Percentiles rank a stretch among this genome's conserved stretches.
Evolutionary conservation across 1,284 basidiomycete species (phyloP).

Genomic region (Sanghuangporus baumii): DNA sequence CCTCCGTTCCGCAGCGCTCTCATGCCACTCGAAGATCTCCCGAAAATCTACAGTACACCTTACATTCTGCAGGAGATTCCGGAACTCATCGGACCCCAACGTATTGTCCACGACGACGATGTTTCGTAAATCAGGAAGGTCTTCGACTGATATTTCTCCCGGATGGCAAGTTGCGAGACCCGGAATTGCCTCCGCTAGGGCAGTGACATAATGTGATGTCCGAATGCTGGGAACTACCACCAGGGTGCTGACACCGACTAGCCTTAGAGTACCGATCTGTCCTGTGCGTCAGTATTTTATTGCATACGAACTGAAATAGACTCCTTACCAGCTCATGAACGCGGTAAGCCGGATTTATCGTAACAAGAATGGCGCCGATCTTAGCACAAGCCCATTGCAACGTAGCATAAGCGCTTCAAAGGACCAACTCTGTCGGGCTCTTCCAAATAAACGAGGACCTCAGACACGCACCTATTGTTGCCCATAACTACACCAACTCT

Average conservation of each 20-base stretch:
- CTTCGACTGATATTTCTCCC: constrained; percentile 54
- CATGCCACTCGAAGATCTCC: constrained; percentile 58
- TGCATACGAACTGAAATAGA: not conserved
- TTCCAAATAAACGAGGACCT: not conserved
- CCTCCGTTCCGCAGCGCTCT: constrained; percentile 38
- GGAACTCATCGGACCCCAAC: constrained; percentile 31
- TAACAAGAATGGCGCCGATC: constrained; percentile 75
- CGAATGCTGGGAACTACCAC: constrained; percentile 71
- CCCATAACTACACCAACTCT: constrained; percentile 81
- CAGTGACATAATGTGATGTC: constrained; percentile 53
- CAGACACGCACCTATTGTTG: constrained; percentile 56
- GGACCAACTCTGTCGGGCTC: constrained; percentile 11
- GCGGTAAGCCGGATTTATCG: constrained; percentile 79
- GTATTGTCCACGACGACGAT: constrained; percentile 67
- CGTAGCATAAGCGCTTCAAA: constrained; percentile 64
- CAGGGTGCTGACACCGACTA: constrained; percentile 66
- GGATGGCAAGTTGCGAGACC: constrained; percentile 45
- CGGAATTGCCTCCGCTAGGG: constrained; percentile 55
- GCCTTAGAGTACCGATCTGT: constrained; percentile 56
- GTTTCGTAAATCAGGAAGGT: constrained; percentile 59
- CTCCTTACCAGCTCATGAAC: constrained; percentile 58
- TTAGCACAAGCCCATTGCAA: constrained; percentile 81
- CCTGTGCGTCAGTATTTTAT: not conserved
- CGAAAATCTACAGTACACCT: constrained; percentile 59
- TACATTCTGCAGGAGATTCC: constrained; percentile 38